These are phyloP conservation scores for Fusarium metavorans DNA, from an alignment of 2,329 filamentous ascomycete genomes.

Conservation along the genomic window DNA sequence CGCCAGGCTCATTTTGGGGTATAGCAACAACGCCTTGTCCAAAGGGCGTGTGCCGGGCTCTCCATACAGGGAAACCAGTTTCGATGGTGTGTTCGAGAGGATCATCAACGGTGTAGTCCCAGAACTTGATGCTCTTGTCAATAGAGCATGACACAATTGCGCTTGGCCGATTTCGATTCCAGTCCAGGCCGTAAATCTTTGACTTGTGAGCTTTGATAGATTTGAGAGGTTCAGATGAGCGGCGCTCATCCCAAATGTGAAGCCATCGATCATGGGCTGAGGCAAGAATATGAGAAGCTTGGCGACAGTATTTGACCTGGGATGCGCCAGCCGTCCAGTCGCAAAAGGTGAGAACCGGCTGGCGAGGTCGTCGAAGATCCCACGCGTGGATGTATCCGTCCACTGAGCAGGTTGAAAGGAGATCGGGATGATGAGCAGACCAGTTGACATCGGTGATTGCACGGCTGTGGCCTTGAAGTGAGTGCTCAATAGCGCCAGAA, in stretches of 20 bases:
- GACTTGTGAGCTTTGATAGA: slow-evolving; percentile 90
- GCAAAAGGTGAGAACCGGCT: slow-evolving; percentile 83
- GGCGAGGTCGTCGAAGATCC: slow-evolving; percentile 82
- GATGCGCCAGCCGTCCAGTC: slow-evolving; percentile 96
- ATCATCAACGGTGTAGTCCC: slow-evolving; percentile 79
- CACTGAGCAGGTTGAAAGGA: slow-evolving; percentile 90
- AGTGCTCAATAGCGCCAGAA: slow-evolving; percentile 82
- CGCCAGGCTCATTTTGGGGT: slow-evolving; percentile 88
- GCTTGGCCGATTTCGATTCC: slow-evolving; percentile 82
- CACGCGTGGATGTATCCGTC: slow-evolving; percentile 95
- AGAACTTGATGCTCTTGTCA: slow-evolving; percentile 93
- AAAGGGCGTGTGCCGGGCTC: slow-evolving; percentile 91
- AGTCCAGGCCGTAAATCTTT: slow-evolving; percentile 96
- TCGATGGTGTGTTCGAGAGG: slow-evolving; percentile 80
- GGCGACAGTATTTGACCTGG: slow-evolving; percentile 94
- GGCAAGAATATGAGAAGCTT: slow-evolving; percentile 86
- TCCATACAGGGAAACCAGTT: slow-evolving; percentile 90
- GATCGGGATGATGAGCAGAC: slow-evolving; percentile 89
- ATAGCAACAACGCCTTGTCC: slow-evolving; percentile 88
- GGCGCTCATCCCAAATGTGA: slow-evolving; percentile 90
- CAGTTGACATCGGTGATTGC: slow-evolving; percentile 98
- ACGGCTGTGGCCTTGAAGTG: slow-evolving; percentile 83
- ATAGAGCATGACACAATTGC: slow-evolving; percentile 89
- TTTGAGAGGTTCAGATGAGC: slow-evolving; percentile 80
- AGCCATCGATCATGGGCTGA: slow-evolving; percentile 91